Conservation (phyloP, 106 monocot species). For the Chionographis japonica region DNA sequence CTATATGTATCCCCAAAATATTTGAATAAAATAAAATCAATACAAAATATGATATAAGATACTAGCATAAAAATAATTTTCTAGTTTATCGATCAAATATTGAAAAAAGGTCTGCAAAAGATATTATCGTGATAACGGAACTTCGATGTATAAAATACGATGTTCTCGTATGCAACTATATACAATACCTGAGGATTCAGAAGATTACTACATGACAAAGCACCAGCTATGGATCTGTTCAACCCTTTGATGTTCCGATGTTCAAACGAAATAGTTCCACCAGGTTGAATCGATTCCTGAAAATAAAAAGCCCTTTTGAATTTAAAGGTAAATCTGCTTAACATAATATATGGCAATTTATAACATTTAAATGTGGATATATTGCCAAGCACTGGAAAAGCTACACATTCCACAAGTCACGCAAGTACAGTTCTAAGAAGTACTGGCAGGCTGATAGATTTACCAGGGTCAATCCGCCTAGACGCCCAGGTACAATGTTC, state of each 20-base stretch:
- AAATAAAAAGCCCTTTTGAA: conserved; percentile 5
- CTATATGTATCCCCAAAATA: too few species aligned
- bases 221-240: conserved; percentile 80
- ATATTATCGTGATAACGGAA: too few species aligned
- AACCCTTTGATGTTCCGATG: conserved; percentile 95
- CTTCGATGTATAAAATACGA: too few species aligned
- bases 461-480: conserved; percentile 88
- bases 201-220: conserved; percentile 89
- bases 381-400: neutral
- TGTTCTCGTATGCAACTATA: neutral
- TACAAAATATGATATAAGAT: too few species aligned
- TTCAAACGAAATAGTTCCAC: conserved; percentile 89
- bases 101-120: too few species aligned
- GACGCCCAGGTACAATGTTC: conserved; percentile 83
- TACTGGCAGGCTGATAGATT: conserved; percentile 2
- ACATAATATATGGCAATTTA: neutral
- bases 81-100: too few species aligned
- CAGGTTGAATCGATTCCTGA: conserved; percentile 94
- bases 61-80: too few species aligned
- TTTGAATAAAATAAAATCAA: too few species aligned
- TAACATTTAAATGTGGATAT: neutral
- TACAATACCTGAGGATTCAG: conserved; percentile 77
- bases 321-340: neutral
- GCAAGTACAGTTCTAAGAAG: neutral
- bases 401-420: neutral